These are phyloP conservation scores for Verticillium tricorpus DNA, from an alignment of 2,329 filamentous ascomycete species.

Conservation along the genomic window DNA sequence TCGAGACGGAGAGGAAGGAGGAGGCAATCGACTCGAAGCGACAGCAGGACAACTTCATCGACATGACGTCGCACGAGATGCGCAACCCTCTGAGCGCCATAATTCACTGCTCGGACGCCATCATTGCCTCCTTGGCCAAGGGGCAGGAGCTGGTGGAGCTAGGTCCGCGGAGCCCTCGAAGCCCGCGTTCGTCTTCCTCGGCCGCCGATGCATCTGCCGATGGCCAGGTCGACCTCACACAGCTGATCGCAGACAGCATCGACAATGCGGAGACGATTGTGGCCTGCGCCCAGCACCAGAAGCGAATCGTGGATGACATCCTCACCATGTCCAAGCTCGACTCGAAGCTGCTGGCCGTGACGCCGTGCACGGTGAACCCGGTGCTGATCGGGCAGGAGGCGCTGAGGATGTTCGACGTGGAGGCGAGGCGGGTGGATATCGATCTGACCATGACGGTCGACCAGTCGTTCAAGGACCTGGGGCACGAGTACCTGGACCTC, in stretches of 20 bases:
- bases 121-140: conserved; percentile 45
- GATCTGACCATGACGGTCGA: conserved; percentile 61
- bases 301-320: conserved; percentile 72
- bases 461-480: conserved; percentile 51
- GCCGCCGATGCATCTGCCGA: conserved; percentile 2
- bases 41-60: conserved; percentile 78
- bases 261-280: conserved; percentile 75
- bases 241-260: conserved; percentile 55
- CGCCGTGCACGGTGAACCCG: conserved; percentile 65
- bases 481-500: conserved; percentile 61
- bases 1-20: conserved; percentile 44
- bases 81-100: conserved; percentile 71
- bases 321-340: conserved; percentile 72
- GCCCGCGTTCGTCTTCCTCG: not conserved
- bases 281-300: conserved; percentile 75
- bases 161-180: conserved; percentile 3
- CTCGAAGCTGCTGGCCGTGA: conserved; percentile 67
- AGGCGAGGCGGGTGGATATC: conserved; percentile 66
- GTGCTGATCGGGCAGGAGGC: conserved; percentile 61
- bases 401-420: conserved; percentile 74
- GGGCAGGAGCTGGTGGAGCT: conserved; percentile 34
- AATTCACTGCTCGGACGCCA: conserved; percentile 69
- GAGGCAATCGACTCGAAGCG: conserved; percentile 56
- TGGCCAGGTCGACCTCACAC: conserved; percentile 19
- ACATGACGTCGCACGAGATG: conserved; percentile 67